Evolutionary conservation across 164 flowering plant genomes (phyloP), one percentile per base, ranked within the genome.

Genomic region (Piper betle): DNA sequence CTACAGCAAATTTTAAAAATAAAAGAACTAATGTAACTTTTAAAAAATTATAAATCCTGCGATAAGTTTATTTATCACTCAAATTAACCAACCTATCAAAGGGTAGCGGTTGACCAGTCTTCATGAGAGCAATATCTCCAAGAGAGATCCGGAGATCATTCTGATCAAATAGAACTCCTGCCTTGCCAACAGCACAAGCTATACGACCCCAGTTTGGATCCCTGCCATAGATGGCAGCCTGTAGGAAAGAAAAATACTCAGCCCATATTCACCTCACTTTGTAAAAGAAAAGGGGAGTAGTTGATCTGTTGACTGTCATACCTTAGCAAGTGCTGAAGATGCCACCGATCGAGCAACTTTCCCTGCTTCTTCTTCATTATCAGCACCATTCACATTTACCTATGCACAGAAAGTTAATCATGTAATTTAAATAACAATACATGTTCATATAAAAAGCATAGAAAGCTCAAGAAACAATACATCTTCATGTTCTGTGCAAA

Each of bases 161-260:
- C 64, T 63, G 81, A 53, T 78, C 57, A 67, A 93, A 93, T 61
- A 80, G 73, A 59, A 84, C 58, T 68, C 87, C 95, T 33, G 99
- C 86, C 81, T 93, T 88, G 54, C 99, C 99, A 58, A 82, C 99
- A 76, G 95, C 94, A 69, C 89, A 85, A 64, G 99, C 99, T 71
- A 94, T 85, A 50, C 99, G 92, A 15, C 99, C 99, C 99, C 99
- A 94, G 60, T 94, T 94, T 59, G 99, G 99, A 70, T 94, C 99
- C 82, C 97, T 79, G 37, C 99, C 99, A 63, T 86, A 88, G 19
- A 91, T 79, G 40, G 99, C 99, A 62, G 99, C 96, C 99, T 93
- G 73, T 53, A 61, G 52, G 61, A n/a, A 60, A 59, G 9, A 54
- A 48, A 19, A 61, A 61, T 18, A 19, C 37, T 19, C 12, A 54